phyloP scores from a whole-genome alignment of 345 rosid species.

The sweet orange (Citrus sinensis) region DNA sequence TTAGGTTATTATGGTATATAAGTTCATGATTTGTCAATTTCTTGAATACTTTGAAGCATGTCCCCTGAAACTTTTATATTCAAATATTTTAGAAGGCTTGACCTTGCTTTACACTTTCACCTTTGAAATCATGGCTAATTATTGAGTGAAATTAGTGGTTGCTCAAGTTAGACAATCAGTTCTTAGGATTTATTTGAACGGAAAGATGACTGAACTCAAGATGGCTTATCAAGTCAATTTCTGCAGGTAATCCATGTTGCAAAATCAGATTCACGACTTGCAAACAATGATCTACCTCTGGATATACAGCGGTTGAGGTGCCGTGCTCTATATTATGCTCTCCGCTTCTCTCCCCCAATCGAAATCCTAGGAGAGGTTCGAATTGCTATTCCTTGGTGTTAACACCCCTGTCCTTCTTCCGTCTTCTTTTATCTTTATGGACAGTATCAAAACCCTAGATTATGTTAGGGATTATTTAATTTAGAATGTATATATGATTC shows the following conservation, averaged over 20 bases:
- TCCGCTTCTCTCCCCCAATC: conserved; percentile 72
- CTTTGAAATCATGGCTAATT: background rate
- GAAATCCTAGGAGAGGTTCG: conserved; percentile 85
- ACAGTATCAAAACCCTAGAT: too few species aligned
- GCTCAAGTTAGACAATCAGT: background rate
- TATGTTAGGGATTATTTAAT: background rate
- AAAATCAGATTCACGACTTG: conserved; percentile 94
- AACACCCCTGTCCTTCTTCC: background rate
- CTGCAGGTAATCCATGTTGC: conserved; percentile 84
- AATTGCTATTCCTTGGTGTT: conserved; percentile 9
- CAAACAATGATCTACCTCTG: conserved; percentile 81
- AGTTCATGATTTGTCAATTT: background rate
- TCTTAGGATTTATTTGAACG: background rate
- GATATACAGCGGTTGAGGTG: conserved; percentile 90
- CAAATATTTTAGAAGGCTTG: background rate
- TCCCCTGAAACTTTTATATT: background rate
- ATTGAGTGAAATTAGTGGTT: background rate
- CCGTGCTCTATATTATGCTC: conserved; percentile 73
- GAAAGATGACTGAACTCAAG: background rate
- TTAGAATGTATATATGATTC: background rate
- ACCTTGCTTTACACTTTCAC: background rate
- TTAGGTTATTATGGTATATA: background rate
- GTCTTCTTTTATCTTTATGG: background rate
- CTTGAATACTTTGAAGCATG: background rate
- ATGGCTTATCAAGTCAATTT: conserved; percentile 6